Evolutionary conservation across 805 yeast genomes (phyloP), one percentile per base, ranked within the genome.

Genomic region (Candida qinlingensis): DNA sequence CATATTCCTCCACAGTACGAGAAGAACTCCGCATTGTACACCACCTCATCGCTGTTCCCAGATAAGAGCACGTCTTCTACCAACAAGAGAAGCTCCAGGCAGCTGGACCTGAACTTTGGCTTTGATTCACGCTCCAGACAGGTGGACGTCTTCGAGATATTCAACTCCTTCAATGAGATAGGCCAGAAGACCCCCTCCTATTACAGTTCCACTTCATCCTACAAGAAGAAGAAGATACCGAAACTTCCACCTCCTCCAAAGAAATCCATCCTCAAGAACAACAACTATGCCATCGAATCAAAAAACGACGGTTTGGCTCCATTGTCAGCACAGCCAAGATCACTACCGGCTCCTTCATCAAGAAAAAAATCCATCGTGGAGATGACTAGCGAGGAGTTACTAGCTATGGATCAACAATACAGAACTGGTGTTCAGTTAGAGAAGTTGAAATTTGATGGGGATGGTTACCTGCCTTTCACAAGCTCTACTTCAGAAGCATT

Each of bases 1-100:
- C 54, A 54, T 48, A 56, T 61, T 9, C 65, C 65, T 2, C 59
- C 55, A 4, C 65, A 61, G 43, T 61, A 61, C 39, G 13, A 41
- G 9, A 34, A 10, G 10, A 29, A 30, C 9, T n/a, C 37, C 7
- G 33, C 29, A 7, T 33, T 13, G 7, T 33, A 19, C 19, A 19
- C 19, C 19, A 19, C 19, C 19, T 19, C 19, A 19, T 19, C 19
- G 19, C 3, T 19, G 19, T 19, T 19, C 19, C 19, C 19, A 19
- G 19, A 19, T 2, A 19, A 19, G 19, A 19, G 19, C 19, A 19
- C 3, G 19, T 19, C 19, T 19, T 19, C 38, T 7, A 11, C 35
- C 29, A 39, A 27, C 36, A 25, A 42, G 30, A 41, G 39, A 33
- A 25, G 34, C 19, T 19, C 19, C 8, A 29, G 39, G 1, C 42